phyloP scores from a whole-genome alignment of 1,284 basidiomycete species.

The Cryptococcus sp. region DNA sequence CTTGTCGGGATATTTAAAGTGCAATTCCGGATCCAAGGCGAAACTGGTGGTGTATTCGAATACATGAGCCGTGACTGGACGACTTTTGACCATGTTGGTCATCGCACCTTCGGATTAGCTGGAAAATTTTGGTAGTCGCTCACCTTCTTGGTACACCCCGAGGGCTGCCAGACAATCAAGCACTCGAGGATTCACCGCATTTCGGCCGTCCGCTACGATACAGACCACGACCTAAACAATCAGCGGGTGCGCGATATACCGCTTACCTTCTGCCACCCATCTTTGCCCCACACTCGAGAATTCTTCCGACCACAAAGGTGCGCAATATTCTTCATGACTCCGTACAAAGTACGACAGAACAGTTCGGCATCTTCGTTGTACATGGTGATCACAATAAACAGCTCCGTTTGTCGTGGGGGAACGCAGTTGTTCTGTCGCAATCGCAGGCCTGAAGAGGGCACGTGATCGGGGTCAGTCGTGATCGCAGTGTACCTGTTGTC shows the following conservation, averaged over 20 bases:
- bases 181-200: slow-evolving; percentile 85
- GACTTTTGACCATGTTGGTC: slow-evolving; percentile 82
- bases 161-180: slow-evolving; percentile 68
- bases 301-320: slow-evolving; percentile 90
- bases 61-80: slow-evolving; percentile 84
- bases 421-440: slow-evolving; percentile 76
- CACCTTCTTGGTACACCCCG: slow-evolving; percentile 54
- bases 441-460: slow-evolving; percentile 73
- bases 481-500: slow-evolving; percentile 62
- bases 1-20: slow-evolving; percentile 92
- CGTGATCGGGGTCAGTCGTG: slow-evolving; percentile 90
- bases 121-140: slow-evolving; percentile 5
- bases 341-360: slow-evolving; percentile 90
- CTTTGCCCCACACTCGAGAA: slow-evolving; percentile 90
- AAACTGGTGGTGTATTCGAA: slow-evolving; percentile 91
- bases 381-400: slow-evolving; percentile 95
- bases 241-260: not conserved
- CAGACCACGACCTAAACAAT: slow-evolving; percentile 77
- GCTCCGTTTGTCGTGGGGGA: slow-evolving; percentile 67
- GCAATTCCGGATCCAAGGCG: slow-evolving; percentile 76
- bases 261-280: slow-evolving; percentile 90
- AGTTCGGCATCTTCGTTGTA: slow-evolving; percentile 92
- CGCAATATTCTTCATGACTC: slow-evolving; percentile 85
- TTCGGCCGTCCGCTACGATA: slow-evolving; percentile 91
- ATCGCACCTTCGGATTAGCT: slow-evolving; percentile 56